phyloP scores from a whole-genome alignment of 2,329 filamentous ascomycete species.

The Cyanodermella asteris region DNA sequence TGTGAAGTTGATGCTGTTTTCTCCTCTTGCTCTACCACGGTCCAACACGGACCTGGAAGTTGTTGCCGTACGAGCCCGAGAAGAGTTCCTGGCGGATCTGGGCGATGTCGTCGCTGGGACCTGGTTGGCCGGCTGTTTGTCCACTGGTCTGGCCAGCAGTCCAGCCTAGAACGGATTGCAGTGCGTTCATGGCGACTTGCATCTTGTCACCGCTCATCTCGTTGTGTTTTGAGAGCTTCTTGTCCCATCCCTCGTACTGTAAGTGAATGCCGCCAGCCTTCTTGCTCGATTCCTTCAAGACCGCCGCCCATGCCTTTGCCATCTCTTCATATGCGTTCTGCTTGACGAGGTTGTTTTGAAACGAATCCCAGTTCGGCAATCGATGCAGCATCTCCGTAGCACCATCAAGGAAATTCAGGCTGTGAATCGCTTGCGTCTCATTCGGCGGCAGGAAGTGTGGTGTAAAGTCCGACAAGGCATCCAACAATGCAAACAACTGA shows the following conservation, averaged over 20 bases:
- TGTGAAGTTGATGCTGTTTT: too few species aligned
- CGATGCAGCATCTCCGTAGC: constrained; percentile 79
- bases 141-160: constrained; percentile 29
- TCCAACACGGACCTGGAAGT: constrained; percentile 31
- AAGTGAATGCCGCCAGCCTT: constrained; percentile 74
- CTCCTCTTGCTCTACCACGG: constrained; percentile 28
- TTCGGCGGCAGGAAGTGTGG: constrained; percentile 86
- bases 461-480: constrained; percentile 82
- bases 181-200: constrained; percentile 54
- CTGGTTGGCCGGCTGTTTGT: constrained; percentile 12
- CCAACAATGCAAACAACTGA: constrained; percentile 56
- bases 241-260: constrained; percentile 82
- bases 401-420: constrained; percentile 69
- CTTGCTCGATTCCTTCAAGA: constrained; percentile 79
- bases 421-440: constrained; percentile 63
- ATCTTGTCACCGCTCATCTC: constrained; percentile 66
- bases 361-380: constrained; percentile 76
- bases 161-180: constrained; percentile 58
- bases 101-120: constrained; percentile 19
- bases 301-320: constrained; percentile 74
- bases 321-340: constrained; percentile 94
- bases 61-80: constrained; percentile 33
- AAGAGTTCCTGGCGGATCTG: constrained; percentile 34
- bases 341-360: constrained; percentile 77
- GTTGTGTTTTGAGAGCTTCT: constrained; percentile 70